These are phyloP conservation scores for Coemansia biformis DNA, from an alignment of 192 early-diverging fungal genomes.

Conservation along the genomic window DNA sequence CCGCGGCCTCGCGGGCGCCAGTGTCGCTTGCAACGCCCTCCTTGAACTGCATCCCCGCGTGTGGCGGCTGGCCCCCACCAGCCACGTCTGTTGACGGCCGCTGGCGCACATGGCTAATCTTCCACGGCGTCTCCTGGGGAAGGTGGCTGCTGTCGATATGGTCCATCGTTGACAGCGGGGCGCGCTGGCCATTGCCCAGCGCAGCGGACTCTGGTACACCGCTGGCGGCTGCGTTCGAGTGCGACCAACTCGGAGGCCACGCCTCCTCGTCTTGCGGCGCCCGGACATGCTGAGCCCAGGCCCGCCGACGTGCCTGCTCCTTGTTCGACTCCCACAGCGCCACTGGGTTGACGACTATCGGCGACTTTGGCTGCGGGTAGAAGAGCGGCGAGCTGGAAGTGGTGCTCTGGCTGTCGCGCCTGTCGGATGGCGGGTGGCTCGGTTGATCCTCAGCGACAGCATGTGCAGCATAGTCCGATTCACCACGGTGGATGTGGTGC, in stretches of 20 bases:
- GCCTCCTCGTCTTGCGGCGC: background rate
- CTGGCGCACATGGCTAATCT: conserved; percentile 49
- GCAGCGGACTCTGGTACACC: background rate
- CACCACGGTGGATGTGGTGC: background rate
- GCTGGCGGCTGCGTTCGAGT: background rate
- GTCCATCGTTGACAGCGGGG: conserved; percentile 27
- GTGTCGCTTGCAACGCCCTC: conserved; percentile 43
- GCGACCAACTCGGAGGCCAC: background rate
- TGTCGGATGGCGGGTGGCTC: conserved; percentile 3
- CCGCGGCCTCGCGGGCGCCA: conserved; percentile 44
- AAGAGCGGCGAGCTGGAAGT: conserved; percentile 32
- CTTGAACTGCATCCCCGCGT: conserved; percentile 43
- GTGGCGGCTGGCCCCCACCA: conserved; percentile 2
- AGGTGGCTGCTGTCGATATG: conserved; percentile 45
- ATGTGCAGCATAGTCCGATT: conserved; percentile 6
- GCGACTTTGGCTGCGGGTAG: conserved; percentile 46
- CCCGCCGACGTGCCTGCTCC: conserved; percentile 41
- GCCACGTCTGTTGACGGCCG: conserved; percentile 8
- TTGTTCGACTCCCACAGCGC: conserved; percentile 49
- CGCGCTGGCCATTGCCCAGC: conserved; percentile 5
- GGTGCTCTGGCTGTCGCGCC: conserved; percentile 13
- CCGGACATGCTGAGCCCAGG: conserved; percentile 38
- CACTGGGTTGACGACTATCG: conserved; percentile 48
- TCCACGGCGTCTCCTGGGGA: conserved; percentile 45
- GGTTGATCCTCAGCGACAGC: conserved; percentile 8